Percentiles rank a stretch among this genome's conserved stretches.
Evolutionary conservation across 768 basidiomycete species (phyloP).

Genomic region (Suillus subalutaceus): DNA sequence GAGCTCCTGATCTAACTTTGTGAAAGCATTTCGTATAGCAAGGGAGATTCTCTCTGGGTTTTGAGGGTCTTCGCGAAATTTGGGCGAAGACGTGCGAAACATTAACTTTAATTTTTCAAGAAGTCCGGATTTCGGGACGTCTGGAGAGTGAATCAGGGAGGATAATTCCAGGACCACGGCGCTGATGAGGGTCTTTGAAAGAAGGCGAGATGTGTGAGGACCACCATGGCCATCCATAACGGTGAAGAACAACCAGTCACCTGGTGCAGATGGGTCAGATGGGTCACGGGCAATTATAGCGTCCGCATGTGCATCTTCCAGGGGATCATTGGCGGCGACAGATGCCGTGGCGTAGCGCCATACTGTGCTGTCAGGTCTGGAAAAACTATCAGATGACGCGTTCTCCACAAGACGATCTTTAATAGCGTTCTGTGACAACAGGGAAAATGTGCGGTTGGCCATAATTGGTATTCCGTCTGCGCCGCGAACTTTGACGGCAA

Average conservation of each 20-base stretch:
- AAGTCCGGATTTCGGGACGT: conserved; percentile 28
- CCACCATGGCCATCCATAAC: conserved; percentile 94
- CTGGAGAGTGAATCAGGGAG: conserved; percentile 44
- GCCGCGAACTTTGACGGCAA: conserved; percentile 54
- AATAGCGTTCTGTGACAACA: conserved; percentile 57
- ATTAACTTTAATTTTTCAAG: conserved; percentile 38
- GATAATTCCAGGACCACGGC: conserved; percentile 80
- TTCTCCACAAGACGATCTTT: conserved; percentile 62
- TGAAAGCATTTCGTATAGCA: conserved; percentile 79
- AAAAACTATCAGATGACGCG: conserved; percentile 47
- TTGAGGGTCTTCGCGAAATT: conserved; percentile 41
- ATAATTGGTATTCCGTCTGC: conserved; percentile 64
- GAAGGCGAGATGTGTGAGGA: conserved; percentile 77
- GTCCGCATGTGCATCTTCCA: conserved; percentile 85
- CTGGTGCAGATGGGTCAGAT: conserved; percentile 58
- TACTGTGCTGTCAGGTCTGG: conserved; percentile 54
- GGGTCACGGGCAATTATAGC: conserved; percentile 67
- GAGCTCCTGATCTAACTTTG: conserved; percentile 83
- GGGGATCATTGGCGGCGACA: conserved; percentile 84
- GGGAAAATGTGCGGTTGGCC: conserved; percentile 52
- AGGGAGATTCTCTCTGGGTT: conserved; percentile 57
- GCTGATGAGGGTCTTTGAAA: conserved; percentile 83
- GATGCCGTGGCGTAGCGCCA: conserved; percentile 83
- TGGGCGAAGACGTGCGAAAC: conserved; percentile 28
- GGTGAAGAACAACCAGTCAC: conserved; percentile 82